A percentile compares a stretch with the other conserved stretches of the same genome.
Evolutionary conservation across 192 early-diverging fungal species (phyloP).

Genomic region (Coemansia guatemalensis): DNA sequence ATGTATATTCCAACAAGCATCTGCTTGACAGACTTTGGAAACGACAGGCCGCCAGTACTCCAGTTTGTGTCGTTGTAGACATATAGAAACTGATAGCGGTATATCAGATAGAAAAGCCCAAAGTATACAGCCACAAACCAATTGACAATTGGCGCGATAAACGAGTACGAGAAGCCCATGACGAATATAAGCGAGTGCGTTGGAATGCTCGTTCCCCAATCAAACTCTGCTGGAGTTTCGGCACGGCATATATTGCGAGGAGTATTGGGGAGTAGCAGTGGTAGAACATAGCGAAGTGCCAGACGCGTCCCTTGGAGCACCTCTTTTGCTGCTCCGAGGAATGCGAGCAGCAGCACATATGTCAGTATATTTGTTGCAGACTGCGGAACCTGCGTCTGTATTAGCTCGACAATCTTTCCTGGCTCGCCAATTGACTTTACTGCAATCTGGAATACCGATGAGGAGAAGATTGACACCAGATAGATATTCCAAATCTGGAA

Average conservation of each 20-base stretch:
- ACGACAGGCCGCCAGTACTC: conserved; percentile 65
- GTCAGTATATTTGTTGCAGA: conserved; percentile 83
- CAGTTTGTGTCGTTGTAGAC: conserved; percentile 59
- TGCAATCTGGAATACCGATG: conserved; percentile 56
- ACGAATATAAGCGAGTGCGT: conserved; percentile 67
- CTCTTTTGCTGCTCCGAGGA: conserved; percentile 65
- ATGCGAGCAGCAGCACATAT: conserved; percentile 75
- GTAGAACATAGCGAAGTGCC: conserved; percentile 60
- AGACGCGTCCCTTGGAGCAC: conserved; percentile 68
- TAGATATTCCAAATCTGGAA: conserved; percentile 83
- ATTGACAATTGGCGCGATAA: conserved; percentile 77
- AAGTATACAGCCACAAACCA: conserved; percentile 78
- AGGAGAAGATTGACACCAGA: conserved; percentile 71
- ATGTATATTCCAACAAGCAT: conserved; percentile 70
- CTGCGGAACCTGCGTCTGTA: conserved; percentile 66
- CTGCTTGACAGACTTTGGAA: conserved; percentile 61
- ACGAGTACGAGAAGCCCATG: conserved; percentile 75
- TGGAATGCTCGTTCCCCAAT: conserved; percentile 66
- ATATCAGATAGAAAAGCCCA: conserved; percentile 69
- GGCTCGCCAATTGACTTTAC: conserved; percentile 21
- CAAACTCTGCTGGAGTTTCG: conserved; percentile 53
- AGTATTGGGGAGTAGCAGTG: conserved; percentile 63
- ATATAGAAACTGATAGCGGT: conserved; percentile 80
- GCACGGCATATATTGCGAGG: conserved; percentile 66
- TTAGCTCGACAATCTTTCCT: conserved; percentile 45